phyloP scores from a whole-genome alignment of 2,329 filamentous ascomycete genomes.

The Pestalotiopsis sp. region DNA sequence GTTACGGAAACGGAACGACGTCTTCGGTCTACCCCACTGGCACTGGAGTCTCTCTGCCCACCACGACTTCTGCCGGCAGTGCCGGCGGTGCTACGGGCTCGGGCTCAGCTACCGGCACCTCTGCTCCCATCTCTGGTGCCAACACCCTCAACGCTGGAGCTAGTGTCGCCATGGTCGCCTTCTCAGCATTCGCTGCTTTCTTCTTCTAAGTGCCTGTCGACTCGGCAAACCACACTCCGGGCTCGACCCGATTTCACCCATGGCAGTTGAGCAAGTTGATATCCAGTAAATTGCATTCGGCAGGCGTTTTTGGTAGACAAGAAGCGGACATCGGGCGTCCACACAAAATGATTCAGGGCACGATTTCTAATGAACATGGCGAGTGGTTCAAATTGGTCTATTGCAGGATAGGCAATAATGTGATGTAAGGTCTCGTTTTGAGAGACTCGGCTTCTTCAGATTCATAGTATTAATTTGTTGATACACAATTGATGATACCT shows the following conservation, averaged over 20 bases:
- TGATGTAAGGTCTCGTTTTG: neutral
- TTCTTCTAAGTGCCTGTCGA: neutral
- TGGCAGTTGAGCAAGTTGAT: neutral
- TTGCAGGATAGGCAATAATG: conserved; percentile 5
- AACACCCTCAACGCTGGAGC: neutral
- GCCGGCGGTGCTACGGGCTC: neutral
- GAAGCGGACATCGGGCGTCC: neutral
- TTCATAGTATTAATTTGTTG: conserved; percentile 2
- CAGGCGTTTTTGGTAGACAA: conserved; percentile 1
- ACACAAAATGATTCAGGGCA: neutral
- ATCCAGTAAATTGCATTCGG: neutral
- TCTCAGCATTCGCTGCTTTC: neutral
- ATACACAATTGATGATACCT: conserved; percentile 10
- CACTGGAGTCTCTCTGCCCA: conserved; percentile 12
- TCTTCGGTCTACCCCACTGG: conserved; percentile 10
- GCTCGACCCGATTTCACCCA: neutral
- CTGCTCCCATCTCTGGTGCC: conserved; percentile 13
- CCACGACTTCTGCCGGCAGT: conserved; percentile 3
- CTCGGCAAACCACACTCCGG: no score
- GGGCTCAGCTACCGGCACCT: conserved; percentile 10
- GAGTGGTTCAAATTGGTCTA: neutral
- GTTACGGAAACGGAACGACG: conserved; percentile 18
- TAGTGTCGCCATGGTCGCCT: neutral
- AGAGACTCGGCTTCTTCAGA: neutral
- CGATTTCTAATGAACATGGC: neutral